phyloP scores from a whole-genome alignment of 352 stramenopile species.

The Nothophytophthora sp. region DNA sequence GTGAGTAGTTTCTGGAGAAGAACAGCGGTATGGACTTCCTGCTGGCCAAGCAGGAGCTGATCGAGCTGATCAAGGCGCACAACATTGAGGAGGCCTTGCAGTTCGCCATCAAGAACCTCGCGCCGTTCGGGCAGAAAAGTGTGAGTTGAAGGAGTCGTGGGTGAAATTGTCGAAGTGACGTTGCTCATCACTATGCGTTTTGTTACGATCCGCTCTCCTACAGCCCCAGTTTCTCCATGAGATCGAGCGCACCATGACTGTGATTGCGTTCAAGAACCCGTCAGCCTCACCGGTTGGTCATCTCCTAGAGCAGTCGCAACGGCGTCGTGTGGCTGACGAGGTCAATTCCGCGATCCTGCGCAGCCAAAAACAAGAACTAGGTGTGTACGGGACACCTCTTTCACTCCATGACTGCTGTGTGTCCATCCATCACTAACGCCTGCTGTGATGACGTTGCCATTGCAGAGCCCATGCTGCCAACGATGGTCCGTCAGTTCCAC shows the following conservation, averaged over 20 bases:
- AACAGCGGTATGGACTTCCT: slow-evolving; percentile 70
- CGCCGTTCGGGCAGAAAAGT: slow-evolving; percentile 73
- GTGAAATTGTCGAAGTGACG: neutral
- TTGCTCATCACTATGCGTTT: slow-evolving; percentile 1
- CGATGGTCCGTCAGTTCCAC: slow-evolving; percentile 76
- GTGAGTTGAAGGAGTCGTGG: slow-evolving; percentile 28
- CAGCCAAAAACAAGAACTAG: slow-evolving; percentile 74
- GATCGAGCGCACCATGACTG: slow-evolving; percentile 77
- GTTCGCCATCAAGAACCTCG: slow-evolving; percentile 75
- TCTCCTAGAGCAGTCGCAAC: slow-evolving; percentile 62
- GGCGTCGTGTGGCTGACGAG: slow-evolving; percentile 66
- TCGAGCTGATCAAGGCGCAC: slow-evolving; percentile 75
- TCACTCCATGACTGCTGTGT: neutral
- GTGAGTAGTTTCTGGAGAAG: slow-evolving; percentile 60
- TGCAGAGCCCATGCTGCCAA: slow-evolving; percentile 71
- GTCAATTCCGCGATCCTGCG: slow-evolving; percentile 77
- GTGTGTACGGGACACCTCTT: slow-evolving; percentile 22
- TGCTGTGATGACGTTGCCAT: neutral
- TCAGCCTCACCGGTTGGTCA: slow-evolving; percentile 53
- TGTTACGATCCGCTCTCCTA: neutral
- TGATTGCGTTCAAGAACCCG: slow-evolving; percentile 78
- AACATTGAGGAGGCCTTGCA: slow-evolving; percentile 67
- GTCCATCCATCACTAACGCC: neutral
- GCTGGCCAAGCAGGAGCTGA: slow-evolving; percentile 80
- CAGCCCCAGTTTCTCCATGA: slow-evolving; percentile 73